Base-by-base conservation (phyloP, 495 filamentous ascomycete genomes). In the Penicillium atrosanguineum region DNA sequence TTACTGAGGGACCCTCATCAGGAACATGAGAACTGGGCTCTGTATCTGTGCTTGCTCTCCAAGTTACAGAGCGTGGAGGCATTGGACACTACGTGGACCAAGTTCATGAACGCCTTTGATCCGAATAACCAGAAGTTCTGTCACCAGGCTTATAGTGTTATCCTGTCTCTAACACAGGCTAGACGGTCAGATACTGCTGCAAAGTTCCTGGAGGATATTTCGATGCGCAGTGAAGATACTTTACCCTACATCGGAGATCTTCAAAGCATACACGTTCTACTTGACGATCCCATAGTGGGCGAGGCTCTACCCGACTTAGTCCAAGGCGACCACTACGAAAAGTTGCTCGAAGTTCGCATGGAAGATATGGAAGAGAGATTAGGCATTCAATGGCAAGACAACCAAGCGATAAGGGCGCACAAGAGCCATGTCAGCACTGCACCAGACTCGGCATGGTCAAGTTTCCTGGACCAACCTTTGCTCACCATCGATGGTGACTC, bases 401-500 rank as follows among this genome's bases (percentile, higher is more conserved):
- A 19, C 14, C 46, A 47, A 21, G 63, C 54, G 58, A 16, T 57
- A 7, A 7, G 28, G 20, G 39, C 53, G 3, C 42, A 29, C 11
- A 52, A 48, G 12, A 20, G 28, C 7, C 68, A 73, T 44, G 28
- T 48, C 37, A 52, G 61, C 29, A 29, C 60, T 15, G 50, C 19
- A 0, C 59, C 62, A 11, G 54, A 61, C 18, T 42, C 67, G 1
- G 20, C 23, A 16, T 46, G 48, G 46, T 26, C 41, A 39, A 45
- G 52, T 14, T 66, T 66, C 9, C 50, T 60, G 6, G 57, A 66
- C 7, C 52, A 72, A 25, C 62, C 64, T 2, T 46, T 72, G 1
- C 16, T 70, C 14, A 64, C 61, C 2, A 60, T 70, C 0, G 64
- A 70, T 46, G 65, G 59, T 3, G 60, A 70, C 16, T 53, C 48